Evolutionary conservation across 2,329 filamentous ascomycete genomes (phyloP).

Genomic region (Epichloe typhina): DNA sequence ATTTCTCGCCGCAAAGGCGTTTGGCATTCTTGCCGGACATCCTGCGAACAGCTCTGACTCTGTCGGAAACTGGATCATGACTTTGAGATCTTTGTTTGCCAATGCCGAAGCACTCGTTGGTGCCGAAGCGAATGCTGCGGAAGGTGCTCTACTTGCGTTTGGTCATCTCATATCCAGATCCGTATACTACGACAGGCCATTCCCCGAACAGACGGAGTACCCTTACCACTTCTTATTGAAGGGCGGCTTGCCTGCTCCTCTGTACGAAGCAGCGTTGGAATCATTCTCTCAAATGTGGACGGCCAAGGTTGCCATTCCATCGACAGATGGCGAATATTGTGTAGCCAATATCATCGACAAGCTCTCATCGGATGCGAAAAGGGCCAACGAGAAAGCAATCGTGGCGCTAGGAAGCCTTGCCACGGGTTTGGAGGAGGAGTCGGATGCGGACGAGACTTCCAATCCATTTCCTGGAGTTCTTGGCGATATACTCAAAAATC

Average conservation of each 20-base stretch:
- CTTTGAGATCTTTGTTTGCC: constrained; percentile 31
- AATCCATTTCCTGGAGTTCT: constrained; percentile 25
- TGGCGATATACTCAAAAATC: constrained; percentile 45
- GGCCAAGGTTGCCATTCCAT: constrained; percentile 26
- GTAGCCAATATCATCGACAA: constrained; percentile 42
- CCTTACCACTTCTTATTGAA: constrained; percentile 21
- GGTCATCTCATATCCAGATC: constrained; percentile 30
- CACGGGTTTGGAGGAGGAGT: constrained; percentile 37
- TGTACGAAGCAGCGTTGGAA: constrained; percentile 32
- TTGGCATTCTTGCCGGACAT: constrained; percentile 68
- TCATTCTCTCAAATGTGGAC: constrained; percentile 34
- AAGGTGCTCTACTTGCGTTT: constrained; percentile 33
- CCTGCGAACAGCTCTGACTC: constrained; percentile 25
- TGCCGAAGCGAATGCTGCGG: constrained; percentile 29
- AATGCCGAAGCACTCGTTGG: constrained; percentile 29
- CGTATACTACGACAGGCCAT: constrained; percentile 27
- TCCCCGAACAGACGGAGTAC: constrained; percentile 14
- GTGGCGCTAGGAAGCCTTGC: constrained; percentile 66
- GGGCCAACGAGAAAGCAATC: constrained; percentile 72
- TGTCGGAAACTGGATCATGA: constrained; percentile 14
- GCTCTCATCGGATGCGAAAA: constrained; percentile 57
- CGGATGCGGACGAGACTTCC: not conserved
- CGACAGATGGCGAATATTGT: constrained; percentile 15
- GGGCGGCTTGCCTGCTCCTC: constrained; percentile 18
- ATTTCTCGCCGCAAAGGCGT: constrained; percentile 50